Evolutionary conservation across 2,329 filamentous ascomycete genomes (phyloP).

Genomic region (Cryphonectria carpinicola): DNA sequence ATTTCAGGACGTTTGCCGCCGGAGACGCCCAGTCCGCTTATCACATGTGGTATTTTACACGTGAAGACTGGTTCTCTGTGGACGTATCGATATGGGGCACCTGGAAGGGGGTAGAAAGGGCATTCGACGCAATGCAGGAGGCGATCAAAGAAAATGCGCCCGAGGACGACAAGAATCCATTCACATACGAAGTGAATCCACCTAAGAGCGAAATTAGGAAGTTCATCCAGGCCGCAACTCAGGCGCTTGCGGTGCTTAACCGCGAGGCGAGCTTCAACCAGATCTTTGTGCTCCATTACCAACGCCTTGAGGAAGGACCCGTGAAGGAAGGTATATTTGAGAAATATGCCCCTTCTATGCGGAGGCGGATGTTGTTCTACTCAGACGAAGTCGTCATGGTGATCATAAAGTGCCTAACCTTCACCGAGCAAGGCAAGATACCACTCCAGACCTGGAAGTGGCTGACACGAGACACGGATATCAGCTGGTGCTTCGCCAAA

Average conservation of each 20-base stretch:
- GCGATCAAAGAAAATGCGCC: background rate
- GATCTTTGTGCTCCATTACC: background rate
- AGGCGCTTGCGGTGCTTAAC: background rate
- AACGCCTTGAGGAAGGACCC: background rate
- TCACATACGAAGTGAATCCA: background rate
- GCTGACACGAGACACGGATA: background rate
- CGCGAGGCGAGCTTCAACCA: background rate
- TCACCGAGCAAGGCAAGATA: background rate
- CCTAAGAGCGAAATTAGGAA: background rate
- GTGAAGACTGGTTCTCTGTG: background rate
- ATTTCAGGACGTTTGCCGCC: background rate
- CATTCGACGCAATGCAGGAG: background rate
- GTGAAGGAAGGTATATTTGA: background rate
- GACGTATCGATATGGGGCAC: background rate
- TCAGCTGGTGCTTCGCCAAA: background rate
- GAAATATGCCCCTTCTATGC: background rate
- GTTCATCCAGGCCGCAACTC: background rate
- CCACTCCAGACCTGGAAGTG: background rate
- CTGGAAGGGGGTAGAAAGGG: background rate
- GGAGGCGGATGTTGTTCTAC: background rate
- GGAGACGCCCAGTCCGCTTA: constrained; percentile 5
- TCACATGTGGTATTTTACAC: background rate
- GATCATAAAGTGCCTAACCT: background rate
- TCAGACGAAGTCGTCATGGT: background rate
- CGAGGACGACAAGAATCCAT: background rate